Conservation (phyloP, 129 eudicot genomes). For the Centrapalus pauciflorus region DNA sequence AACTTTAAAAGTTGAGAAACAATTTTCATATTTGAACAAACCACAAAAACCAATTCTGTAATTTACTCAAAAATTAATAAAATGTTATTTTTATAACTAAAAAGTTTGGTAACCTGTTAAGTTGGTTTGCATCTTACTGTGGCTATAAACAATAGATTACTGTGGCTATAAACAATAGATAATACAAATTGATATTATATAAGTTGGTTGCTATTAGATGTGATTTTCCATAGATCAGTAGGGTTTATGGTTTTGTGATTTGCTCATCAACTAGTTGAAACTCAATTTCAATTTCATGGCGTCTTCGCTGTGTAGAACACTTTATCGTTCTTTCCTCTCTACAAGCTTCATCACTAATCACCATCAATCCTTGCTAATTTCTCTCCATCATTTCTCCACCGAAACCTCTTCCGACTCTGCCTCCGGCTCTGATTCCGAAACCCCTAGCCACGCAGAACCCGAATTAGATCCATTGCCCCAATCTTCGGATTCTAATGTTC, state of each 20-base stretch:
- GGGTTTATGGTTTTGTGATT: slow-evolving; percentile 4
- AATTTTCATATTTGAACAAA: no score
- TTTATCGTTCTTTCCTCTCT: slow-evolving; percentile 27
- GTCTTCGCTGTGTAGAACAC: slow-evolving; percentile 49
- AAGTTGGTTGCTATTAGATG: no score
- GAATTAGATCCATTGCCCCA: slow-evolving; percentile 24
- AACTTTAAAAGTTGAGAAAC: no score
- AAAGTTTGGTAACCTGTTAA: no score
- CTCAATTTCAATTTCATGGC: slow-evolving; percentile 49
- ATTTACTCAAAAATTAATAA: no score
- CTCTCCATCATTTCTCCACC: slow-evolving; percentile 24
- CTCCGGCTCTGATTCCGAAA: slow-evolving; percentile 23
- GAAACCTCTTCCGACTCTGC: slow-evolving; percentile 33
- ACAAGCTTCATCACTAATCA: slow-evolving; percentile 8
- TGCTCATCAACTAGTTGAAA: not conserved
- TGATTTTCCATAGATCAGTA: not conserved
- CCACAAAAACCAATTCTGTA: no score
- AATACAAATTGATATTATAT: no score
- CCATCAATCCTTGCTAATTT: slow-evolving; percentile 16
- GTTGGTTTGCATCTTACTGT: no score
- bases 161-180: no score
- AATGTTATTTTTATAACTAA: no score
- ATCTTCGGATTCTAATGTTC: slow-evolving; percentile 24
- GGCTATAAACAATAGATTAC: no score
- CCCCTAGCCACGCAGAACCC: slow-evolving; percentile 20